Percentiles rank a stretch among this genome's conserved stretches.
These are phyloP conservation scores for Akanthomyces lecanii DNA, from an alignment of 2,329 filamentous ascomycete species.

Conservation along the genomic window DNA sequence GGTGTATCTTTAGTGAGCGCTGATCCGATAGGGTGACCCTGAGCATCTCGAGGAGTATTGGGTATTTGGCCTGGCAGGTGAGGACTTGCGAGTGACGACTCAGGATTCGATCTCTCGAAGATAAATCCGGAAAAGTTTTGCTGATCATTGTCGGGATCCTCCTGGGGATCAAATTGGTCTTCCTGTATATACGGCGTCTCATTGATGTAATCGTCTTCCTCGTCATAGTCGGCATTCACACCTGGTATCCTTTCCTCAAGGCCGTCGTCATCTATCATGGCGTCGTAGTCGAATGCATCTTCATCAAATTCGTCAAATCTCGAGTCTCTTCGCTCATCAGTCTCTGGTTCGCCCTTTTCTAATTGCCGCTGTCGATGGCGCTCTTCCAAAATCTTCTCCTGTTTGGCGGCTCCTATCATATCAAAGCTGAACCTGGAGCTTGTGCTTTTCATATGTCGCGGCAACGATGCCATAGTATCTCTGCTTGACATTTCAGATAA, in stretches of 20 bases:
- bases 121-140: constrained; percentile 54
- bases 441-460: constrained; percentile 68
- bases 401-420: constrained; percentile 65
- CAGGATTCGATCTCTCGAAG: constrained; percentile 41
- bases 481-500: constrained; percentile 44
- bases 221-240: constrained; percentile 45
- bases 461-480: constrained; percentile 46
- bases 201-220: constrained; percentile 36
- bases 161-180: constrained; percentile 24
- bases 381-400: constrained; percentile 68
- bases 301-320: constrained; percentile 60
- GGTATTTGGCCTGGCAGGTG: constrained; percentile 40
- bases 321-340: constrained; percentile 43
- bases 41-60: constrained; percentile 55
- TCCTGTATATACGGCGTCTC: constrained; percentile 25
- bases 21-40: constrained; percentile 54
- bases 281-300: constrained; percentile 57
- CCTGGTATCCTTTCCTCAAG: constrained; percentile 65
- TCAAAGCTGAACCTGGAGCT: constrained; percentile 81
- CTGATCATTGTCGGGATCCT: constrained; percentile 52
- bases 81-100: constrained; percentile 49
- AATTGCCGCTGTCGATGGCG: constrained; percentile 64
- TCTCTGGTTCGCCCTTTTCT: constrained; percentile 48
- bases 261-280: constrained; percentile 61
- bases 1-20: constrained; percentile 48